Evolutionary conservation across 257 asterid genomes (phyloP).

Genomic region (Solanum rostratum): DNA sequence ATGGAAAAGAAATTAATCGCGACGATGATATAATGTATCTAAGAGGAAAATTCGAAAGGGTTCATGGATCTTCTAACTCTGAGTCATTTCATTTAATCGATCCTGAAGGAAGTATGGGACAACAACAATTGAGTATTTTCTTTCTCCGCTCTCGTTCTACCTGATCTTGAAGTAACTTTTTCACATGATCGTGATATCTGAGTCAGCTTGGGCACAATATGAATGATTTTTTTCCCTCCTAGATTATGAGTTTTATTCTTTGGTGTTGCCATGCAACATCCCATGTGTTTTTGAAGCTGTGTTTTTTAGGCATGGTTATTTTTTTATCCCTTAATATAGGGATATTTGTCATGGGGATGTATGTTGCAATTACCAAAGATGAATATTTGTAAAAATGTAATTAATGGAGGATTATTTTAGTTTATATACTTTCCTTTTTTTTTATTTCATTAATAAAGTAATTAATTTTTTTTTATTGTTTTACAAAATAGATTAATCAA

Average conservation of each 20-base stretch:
- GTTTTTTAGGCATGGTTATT: constrained; percentile 27
- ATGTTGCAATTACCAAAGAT: constrained; percentile 2
- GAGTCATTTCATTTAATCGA: constrained; percentile 56
- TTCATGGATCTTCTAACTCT: constrained; percentile 34
- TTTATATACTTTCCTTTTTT: background rate
- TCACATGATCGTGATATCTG: background rate
- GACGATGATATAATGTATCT: constrained; percentile 40
- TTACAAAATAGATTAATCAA: background rate
- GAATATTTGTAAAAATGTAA: background rate
- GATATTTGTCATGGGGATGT: constrained; percentile 9
- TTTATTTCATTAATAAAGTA: background rate
- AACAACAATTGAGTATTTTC: constrained; percentile 50
- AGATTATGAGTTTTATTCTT: background rate
- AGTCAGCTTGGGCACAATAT: background rate
- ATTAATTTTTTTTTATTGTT: background rate
- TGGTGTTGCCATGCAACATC: constrained; percentile 3
- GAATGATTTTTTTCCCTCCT: background rate
- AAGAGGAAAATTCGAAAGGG: constrained; percentile 43
- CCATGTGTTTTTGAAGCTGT: constrained; percentile 18
- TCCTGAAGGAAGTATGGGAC: constrained; percentile 36
- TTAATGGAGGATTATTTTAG: background rate
- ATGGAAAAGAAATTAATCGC: constrained; percentile 6
- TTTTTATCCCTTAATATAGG: background rate
- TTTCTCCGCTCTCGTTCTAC: constrained; percentile 24
- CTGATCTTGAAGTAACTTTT: background rate